Base-by-base conservation (phyloP, 2,329 filamentous ascomycete genomes). In the Rutstroemia sp. region DNA sequence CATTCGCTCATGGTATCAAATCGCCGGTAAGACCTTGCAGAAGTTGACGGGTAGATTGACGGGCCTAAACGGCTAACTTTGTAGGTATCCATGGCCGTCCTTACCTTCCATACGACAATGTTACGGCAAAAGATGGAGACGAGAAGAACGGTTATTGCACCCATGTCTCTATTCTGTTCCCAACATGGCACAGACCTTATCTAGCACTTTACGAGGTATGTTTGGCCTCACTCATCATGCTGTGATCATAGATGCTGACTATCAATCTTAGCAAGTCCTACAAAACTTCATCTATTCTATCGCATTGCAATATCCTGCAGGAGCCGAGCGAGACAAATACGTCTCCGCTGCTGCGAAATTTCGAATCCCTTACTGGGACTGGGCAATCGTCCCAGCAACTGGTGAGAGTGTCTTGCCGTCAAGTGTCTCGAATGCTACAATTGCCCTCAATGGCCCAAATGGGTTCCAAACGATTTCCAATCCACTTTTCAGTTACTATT, bases 371-470 rank as follows among this genome's bases (percentile, higher is more conserved):
- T 78, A 75, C 61, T 78, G 75, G 75, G 75, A 78, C 60, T 77
- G 73, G 73, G 73, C 67, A 6, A 67, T 75, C 23, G 65, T 69
- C 42, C 78, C 81, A 7, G 73, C 78, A 1, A 53, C 68, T 0
- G 79, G 76, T 25, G 68, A 78, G 51, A 77, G 74, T 52, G 73
- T 78, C 16, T 66, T 80, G 67, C 70, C 79, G 63, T 5, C 73
- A 25, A 80, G 74, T 67, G 73, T 81, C 47, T 72, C 73, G 2
- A 73, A 67, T 6, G 65, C 72, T 1, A 66, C 60, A 10, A 63
- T 86, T 39, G 68, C 73, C 27, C 73, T 84, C 12, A 73, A 77
- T 52, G 82, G 82, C 0, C 82, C 83, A 30, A 78, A 75, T 4
- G 65, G 65, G 3, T 42, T 38, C n/a, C 65, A 68, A 54, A 61